Evolutionary conservation across 441 rosid species (phyloP).

Genomic region (Croton laevigatus): DNA sequence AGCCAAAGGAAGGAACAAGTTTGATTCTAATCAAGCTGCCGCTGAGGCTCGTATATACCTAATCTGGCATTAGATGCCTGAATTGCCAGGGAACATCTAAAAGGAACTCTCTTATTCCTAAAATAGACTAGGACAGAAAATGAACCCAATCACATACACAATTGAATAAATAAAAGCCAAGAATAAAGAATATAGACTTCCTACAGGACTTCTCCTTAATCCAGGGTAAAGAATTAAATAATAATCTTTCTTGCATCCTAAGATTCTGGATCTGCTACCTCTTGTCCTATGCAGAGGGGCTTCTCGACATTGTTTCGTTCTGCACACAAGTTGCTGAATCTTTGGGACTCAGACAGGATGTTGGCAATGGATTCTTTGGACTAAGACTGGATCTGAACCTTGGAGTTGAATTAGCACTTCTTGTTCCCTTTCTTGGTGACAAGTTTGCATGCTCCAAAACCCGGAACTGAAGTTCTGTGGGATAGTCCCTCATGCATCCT

Average conservation of each 20-base stretch:
- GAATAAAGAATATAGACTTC: conserved; percentile 14
- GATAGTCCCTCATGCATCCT: conserved; percentile 90
- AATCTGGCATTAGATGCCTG: neutral
- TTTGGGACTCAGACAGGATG: neutral
- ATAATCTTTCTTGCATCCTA: conserved; percentile 16
- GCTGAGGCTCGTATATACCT: neutral
- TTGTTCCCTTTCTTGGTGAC: conserved; percentile 56
- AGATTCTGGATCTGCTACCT: conserved; percentile 14
- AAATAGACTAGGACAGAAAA: neutral
- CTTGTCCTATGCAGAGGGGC: conserved; percentile 23
- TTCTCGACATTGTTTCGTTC: conserved; percentile 25
- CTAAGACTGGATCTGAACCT: conserved; percentile 19
- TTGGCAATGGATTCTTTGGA: conserved; percentile 18
- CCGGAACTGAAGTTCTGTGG: conserved; percentile 65
- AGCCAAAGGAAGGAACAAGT: neutral
- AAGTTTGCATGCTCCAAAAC: conserved; percentile 68
- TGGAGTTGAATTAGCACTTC: conserved; percentile 23
- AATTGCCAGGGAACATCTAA: neutral
- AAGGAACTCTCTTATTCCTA: conserved; percentile 3
- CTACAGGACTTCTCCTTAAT: conserved; percentile 23
- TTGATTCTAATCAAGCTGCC: neutral
- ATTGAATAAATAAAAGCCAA: conserved; percentile 2
- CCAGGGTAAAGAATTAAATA: neutral
- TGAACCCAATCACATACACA: conserved; percentile 15
- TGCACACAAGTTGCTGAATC: neutral